These are phyloP conservation scores for Penicillium pancosmium DNA, from an alignment of 495 filamentous ascomycete genomes.

Conservation along the genomic window DNA sequence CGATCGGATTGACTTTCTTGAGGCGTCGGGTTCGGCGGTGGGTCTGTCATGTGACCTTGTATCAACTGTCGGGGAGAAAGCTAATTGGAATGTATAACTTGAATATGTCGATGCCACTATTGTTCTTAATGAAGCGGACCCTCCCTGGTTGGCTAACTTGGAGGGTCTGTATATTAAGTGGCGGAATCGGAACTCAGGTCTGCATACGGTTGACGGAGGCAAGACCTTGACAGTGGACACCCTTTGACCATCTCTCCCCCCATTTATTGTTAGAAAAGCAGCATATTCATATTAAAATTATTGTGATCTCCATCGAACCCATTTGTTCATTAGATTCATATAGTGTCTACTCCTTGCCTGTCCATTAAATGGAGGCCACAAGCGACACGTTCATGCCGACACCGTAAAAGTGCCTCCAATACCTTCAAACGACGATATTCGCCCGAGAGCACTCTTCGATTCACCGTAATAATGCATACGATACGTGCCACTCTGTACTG, in stretches of 20 bases:
- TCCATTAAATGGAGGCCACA: background rate
- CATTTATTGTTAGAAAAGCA: background rate
- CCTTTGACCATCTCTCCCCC: too few relatives aligned
- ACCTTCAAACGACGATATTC: slow-evolving; percentile 75
- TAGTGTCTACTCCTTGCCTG: background rate
- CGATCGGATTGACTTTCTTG: slow-evolving; percentile 4
- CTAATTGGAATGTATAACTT: background rate
- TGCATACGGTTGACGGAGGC: background rate
- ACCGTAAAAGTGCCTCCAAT: slow-evolving; percentile 67
- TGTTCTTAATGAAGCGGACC: background rate
- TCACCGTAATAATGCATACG: slow-evolving; percentile 86
- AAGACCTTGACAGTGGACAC: background rate
- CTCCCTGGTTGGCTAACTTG: background rate
- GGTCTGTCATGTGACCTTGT: slow-evolving; percentile 5
- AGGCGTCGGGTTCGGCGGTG: background rate
- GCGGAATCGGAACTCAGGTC: background rate
- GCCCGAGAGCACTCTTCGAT: slow-evolving; percentile 69
- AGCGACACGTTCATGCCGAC: slow-evolving; percentile 3
- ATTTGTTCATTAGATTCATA: background rate
- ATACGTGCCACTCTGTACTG: slow-evolving; percentile 65
- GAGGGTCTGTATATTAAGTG: background rate
- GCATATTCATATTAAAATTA: too few relatives aligned
- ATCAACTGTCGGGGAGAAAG: background rate
- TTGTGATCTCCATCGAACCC: background rate
- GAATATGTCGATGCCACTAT: background rate